phyloP scores from a whole-genome alignment of 2,329 filamentous ascomycete species.

The Clarireedia hainanense region DNA sequence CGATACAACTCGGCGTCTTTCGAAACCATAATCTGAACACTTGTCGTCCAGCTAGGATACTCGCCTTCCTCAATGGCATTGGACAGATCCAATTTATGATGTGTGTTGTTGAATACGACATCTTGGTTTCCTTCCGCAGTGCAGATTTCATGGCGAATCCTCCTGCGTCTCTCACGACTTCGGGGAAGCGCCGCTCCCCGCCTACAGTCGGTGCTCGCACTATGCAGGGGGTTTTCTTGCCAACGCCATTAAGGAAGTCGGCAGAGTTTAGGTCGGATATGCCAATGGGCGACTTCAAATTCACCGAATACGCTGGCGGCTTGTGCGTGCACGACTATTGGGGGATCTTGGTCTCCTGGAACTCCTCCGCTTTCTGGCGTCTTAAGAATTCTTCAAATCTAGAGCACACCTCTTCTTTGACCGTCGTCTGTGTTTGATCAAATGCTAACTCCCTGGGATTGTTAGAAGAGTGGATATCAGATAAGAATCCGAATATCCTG shows the following conservation, averaged over 20 bases:
- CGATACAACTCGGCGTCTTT: conserved; percentile 9
- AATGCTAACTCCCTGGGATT: too few species aligned
- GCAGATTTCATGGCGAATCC: conserved; percentile 43
- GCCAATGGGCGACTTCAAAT: conserved; percentile 51
- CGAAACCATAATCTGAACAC: conserved; percentile 41
- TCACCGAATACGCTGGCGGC: conserved; percentile 36
- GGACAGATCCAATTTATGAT: conserved; percentile 38
- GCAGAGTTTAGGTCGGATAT: conserved; percentile 48
- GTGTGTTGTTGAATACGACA: conserved; percentile 24
- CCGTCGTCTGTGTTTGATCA: too few species aligned
- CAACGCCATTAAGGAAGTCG: conserved; percentile 41
- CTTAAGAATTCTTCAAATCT: too few species aligned
- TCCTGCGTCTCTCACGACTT: conserved; percentile 37
- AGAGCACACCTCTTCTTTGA: too few species aligned
- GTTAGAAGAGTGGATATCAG: too few species aligned
- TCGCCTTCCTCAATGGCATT: conserved; percentile 46
- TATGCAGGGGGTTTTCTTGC: conserved; percentile 55
- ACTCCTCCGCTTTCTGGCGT: not conserved
- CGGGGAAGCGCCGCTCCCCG: conserved; percentile 36
- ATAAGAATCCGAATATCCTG: too few species aligned
- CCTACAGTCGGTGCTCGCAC: conserved; percentile 49
- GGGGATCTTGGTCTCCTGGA: not conserved
- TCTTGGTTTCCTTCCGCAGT: conserved; percentile 44
- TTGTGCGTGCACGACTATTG: conserved; percentile 48
- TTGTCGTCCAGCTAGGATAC: conserved; percentile 40